These are phyloP conservation scores for Viridothelium virens DNA, from an alignment of 495 filamentous ascomycete genomes.

Conservation along the genomic window DNA sequence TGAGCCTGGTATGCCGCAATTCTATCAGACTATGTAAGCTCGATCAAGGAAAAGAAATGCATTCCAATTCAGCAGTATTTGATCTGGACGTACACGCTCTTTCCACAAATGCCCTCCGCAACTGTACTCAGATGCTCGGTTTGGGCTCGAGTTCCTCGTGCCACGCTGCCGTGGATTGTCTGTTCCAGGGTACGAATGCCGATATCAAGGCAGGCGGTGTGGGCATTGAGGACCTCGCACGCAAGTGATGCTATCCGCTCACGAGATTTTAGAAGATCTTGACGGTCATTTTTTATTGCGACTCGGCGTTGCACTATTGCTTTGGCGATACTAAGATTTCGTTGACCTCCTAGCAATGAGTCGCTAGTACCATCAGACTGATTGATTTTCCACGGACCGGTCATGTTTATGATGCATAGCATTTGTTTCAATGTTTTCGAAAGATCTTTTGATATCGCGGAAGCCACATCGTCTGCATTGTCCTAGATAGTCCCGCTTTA, in stretches of 20 bases:
- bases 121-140: constrained; percentile 53
- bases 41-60: neutral
- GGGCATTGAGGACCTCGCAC: constrained; percentile 20
- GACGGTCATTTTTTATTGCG: neutral
- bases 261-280: constrained; percentile 4
- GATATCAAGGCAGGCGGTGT: constrained; percentile 25
- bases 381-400: neutral
- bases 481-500: neutral
- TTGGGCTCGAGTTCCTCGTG: constrained; percentile 47
- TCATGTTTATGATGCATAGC: neutral
- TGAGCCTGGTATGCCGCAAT: constrained; percentile 19
- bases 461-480: neutral
- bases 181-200: constrained; percentile 43
- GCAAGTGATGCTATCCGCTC: constrained; percentile 19
- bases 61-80: constrained; percentile 14
- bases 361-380: neutral
- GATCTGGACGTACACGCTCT: constrained; percentile 38
- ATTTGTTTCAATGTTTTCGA: neutral
- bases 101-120: constrained; percentile 47
- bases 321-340: neutral
- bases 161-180: constrained; percentile 57
- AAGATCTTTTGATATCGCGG: constrained; percentile 8
- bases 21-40: constrained; percentile 24
- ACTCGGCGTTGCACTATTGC: neutral
- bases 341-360: neutral